Evolutionary conservation across 148 eudicot genomes (phyloP).

Genomic region (Vaccinium myrtillus): DNA sequence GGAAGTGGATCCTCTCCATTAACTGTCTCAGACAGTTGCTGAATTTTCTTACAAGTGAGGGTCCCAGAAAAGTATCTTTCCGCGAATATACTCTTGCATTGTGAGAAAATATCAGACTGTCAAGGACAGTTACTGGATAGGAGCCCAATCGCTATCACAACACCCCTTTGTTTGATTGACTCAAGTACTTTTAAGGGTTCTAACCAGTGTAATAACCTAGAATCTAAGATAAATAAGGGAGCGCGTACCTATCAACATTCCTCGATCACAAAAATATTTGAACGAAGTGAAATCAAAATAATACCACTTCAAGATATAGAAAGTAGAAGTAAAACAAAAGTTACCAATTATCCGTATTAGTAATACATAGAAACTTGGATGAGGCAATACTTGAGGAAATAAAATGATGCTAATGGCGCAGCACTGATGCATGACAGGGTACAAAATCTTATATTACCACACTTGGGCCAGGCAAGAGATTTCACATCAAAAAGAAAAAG

Average conservation of each 20-base stretch:
- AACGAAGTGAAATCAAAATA: background rate
- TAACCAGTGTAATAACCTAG: background rate
- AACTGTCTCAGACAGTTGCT: background rate
- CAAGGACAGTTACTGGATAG: background rate
- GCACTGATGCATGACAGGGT: background rate
- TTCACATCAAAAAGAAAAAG: background rate
- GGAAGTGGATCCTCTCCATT: background rate
- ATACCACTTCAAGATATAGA: background rate
- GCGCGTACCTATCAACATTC: background rate
- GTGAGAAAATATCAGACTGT: background rate
- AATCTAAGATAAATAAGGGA: background rate
- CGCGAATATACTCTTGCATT: background rate
- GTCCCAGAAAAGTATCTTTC: background rate
- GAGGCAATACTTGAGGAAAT: background rate
- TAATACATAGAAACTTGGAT: background rate
- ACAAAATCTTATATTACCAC: background rate
- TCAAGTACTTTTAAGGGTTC: background rate
- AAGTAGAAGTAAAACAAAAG: background rate
- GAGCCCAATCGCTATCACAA: background rate
- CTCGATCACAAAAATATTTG: background rate
- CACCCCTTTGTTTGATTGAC: background rate
- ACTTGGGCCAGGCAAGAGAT: background rate
- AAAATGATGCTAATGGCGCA: background rate
- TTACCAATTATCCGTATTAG: background rate
- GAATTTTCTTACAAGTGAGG: background rate